phyloP scores from a whole-genome alignment of 192 early-diverging fungal species.

The Entrophospora sp. region DNA sequence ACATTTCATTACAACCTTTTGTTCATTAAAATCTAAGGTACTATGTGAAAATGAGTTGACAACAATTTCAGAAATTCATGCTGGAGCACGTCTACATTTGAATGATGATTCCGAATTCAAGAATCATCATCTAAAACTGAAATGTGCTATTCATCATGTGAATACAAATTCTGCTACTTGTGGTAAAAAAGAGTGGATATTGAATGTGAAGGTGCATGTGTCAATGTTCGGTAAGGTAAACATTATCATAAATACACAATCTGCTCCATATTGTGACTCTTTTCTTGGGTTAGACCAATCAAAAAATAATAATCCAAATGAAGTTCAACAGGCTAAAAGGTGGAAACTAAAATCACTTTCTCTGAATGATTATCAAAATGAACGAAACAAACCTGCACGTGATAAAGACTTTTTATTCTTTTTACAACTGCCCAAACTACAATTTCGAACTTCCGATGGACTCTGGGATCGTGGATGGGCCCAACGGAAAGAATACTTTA shows the following conservation, averaged over 20 bases:
- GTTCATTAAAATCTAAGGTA: constrained; percentile 1
- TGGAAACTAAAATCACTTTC: neutral
- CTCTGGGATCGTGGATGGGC: constrained; percentile 28
- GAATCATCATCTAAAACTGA: constrained; percentile 2
- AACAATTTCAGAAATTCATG: constrained; percentile 15
- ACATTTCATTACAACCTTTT: neutral
- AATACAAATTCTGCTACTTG: constrained; percentile 17
- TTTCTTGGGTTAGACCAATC: constrained; percentile 7
- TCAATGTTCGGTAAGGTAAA: neutral
- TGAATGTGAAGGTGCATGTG: neutral
- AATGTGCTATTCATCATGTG: constrained; percentile 3
- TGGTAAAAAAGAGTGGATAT: neutral
- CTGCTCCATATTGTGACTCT: constrained; percentile 19
- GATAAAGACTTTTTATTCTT: constrained; percentile 25
- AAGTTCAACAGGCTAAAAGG: constrained; percentile 23
- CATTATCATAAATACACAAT: constrained; percentile 8
- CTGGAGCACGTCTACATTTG: constrained; percentile 5
- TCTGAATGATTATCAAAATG: constrained; percentile 10
- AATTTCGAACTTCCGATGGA: constrained; percentile 21
- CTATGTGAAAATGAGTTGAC: constrained; percentile 1
- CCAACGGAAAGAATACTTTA: constrained; percentile 21
- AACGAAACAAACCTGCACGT: constrained; percentile 23
- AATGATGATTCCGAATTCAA: neutral
- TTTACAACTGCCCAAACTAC: constrained; percentile 13
- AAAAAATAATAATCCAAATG: neutral